Evolutionary conservation across 139 green algal genomes (phyloP).

Genomic region (Chlamydomonas schloesseri): DNA sequence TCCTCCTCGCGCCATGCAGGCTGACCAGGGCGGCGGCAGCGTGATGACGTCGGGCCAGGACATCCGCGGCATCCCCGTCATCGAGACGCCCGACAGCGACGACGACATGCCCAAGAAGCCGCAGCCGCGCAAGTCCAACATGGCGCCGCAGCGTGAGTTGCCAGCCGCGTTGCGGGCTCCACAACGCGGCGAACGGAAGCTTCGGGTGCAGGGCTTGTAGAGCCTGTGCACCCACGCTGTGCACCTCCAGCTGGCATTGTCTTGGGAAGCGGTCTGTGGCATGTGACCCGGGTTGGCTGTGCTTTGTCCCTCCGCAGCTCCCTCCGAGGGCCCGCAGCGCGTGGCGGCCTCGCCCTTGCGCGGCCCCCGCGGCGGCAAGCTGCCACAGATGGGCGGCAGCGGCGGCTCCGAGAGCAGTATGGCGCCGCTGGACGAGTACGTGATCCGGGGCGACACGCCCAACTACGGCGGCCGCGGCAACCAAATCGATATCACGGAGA

Average conservation of each 20-base stretch:
- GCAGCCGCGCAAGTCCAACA: constrained; percentile 9
- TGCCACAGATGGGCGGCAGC: constrained; percentile 3
- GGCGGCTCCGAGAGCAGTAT: background rate
- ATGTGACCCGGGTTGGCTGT: too few relatives aligned
- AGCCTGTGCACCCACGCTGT: too few relatives aligned
- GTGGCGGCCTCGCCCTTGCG: constrained; percentile 19
- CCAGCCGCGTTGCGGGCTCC: too few relatives aligned
- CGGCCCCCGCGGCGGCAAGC: constrained; percentile 25
- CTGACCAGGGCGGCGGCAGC: constrained; percentile 6
- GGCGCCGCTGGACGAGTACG: background rate
- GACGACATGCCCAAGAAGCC: constrained; percentile 35
- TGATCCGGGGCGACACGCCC: constrained; percentile 3
- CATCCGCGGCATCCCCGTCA: constrained; percentile 44
- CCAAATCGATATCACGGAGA: background rate
- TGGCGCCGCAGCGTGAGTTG: background rate
- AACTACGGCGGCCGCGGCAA: constrained; percentile 8
- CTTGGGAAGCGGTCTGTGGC: too few relatives aligned
- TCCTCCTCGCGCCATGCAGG: background rate
- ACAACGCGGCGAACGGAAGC: too few relatives aligned
- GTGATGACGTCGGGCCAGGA: constrained; percentile 41
- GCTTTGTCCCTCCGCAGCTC: background rate
- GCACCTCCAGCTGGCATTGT: too few relatives aligned
- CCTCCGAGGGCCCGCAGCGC: background rate
- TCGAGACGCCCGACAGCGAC: constrained; percentile 35
- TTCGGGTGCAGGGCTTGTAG: too few relatives aligned